Evolutionary conservation across 2,329 filamentous ascomycete species (phyloP).

Genomic region (Fusarium beomiforme): DNA sequence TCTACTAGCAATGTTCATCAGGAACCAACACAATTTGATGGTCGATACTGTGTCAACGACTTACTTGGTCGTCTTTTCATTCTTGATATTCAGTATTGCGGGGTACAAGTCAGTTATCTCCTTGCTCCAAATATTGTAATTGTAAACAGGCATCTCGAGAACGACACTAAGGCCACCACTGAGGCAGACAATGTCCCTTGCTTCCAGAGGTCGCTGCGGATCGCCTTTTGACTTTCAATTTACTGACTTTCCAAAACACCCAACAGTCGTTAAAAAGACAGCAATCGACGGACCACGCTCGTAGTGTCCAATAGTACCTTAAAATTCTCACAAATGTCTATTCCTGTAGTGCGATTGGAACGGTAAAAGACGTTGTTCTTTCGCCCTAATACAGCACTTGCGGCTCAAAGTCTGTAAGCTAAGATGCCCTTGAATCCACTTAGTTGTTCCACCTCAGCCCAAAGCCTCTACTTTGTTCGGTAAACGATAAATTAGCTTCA

Average conservation of each 20-base stretch:
- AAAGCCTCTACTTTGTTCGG: neutral
- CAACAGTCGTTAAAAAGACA: neutral
- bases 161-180: neutral
- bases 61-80: neutral
- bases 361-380: neutral
- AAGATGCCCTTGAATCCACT: neutral
- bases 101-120: neutral
- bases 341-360: neutral
- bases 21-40: neutral
- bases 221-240: slow-evolving; percentile 6
- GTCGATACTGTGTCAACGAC: neutral
- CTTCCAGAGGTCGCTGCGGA: neutral
- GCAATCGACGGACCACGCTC: neutral
- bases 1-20: neutral
- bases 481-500: neutral
- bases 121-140: neutral
- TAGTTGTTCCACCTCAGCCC: neutral
- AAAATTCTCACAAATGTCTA: neutral
- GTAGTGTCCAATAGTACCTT: neutral
- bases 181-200: neutral
- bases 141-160: neutral
- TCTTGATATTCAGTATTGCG: no score
- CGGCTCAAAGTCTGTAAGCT: neutral
- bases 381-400: neutral
- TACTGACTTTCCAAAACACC: neutral